Conservation (phyloP, 192 early-diverging fungal species). For the Backusella australiensis region DNA sequence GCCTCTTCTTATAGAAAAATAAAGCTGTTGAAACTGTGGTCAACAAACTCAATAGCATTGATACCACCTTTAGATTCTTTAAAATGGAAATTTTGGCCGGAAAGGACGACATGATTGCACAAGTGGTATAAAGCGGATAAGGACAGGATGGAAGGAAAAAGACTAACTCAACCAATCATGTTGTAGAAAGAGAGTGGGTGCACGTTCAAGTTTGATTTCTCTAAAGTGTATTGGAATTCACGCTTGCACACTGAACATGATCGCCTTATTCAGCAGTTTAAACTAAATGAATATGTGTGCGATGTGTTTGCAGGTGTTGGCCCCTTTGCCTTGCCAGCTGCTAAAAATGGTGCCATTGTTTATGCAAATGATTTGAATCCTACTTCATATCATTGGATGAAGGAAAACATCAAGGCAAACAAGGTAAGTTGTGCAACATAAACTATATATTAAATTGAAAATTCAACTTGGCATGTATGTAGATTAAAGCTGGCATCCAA, state of each 20-base stretch:
- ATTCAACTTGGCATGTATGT: background rate
- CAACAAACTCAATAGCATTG: conserved; percentile 95
- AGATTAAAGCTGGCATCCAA: conserved; percentile 1
- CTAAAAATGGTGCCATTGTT: conserved; percentile 76
- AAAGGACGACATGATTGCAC: conserved; percentile 80
- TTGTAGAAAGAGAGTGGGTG: conserved; percentile 85
- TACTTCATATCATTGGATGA: conserved; percentile 72
- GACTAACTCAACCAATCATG: background rate
- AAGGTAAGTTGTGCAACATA: conserved; percentile 54
- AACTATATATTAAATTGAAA: background rate
- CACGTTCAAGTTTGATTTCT: conserved; percentile 90
- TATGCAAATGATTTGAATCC: conserved; percentile 99
- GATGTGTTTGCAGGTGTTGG: conserved; percentile 97
- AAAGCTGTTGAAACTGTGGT: conserved; percentile 85
- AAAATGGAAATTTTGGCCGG: conserved; percentile 96
- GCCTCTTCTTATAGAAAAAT: conserved; percentile 65
- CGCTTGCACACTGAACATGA: conserved; percentile 93
- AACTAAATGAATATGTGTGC: conserved; percentile 70
- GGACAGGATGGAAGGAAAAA: background rate
- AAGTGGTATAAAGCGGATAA: conserved; percentile 56
- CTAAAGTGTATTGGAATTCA: conserved; percentile 99
- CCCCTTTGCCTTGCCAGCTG: conserved; percentile 93
- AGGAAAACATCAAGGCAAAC: conserved; percentile 79
- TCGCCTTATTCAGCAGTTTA: conserved; percentile 78
- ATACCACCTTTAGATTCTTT: conserved; percentile 95